A percentile compares a stretch with the other conserved stretches of the same genome.
These are phyloP conservation scores for Phytophthora sojae DNA, from an alignment of 352 stramenopile genomes.

Conservation along the genomic window DNA sequence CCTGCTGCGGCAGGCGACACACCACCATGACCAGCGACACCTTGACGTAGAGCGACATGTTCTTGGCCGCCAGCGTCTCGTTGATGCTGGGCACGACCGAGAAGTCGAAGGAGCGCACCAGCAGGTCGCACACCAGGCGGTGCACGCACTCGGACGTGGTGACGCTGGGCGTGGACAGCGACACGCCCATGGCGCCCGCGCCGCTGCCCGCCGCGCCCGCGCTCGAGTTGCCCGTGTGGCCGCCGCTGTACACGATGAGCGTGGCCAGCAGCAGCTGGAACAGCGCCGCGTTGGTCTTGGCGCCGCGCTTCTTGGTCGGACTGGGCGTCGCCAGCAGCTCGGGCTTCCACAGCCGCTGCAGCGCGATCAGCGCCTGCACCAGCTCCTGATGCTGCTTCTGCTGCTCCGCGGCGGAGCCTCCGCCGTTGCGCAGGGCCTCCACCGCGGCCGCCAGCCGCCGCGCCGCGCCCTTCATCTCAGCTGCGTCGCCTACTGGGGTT, in stretches of 20 bases:
- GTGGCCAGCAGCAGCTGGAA: conserved; percentile 75
- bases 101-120: conserved; percentile 82
- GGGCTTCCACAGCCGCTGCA: conserved; percentile 68
- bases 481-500: background rate
- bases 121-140: conserved; percentile 72
- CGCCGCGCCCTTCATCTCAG: conserved; percentile 46
- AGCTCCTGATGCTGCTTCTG: conserved; percentile 52
- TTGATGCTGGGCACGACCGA: conserved; percentile 61
- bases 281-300: conserved; percentile 48
- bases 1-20: conserved; percentile 57
- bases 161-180: conserved; percentile 53
- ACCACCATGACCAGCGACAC: conserved; percentile 77
- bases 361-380: conserved; percentile 60
- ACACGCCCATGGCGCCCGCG: conserved; percentile 52
- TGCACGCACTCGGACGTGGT: conserved; percentile 77
- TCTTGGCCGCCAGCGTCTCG: conserved; percentile 62
- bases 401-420: conserved; percentile 38
- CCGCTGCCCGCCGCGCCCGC: conserved; percentile 34
- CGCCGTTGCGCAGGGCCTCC: conserved; percentile 51
- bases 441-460: conserved; percentile 57
- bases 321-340: conserved; percentile 31
- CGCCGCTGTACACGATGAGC: conserved; percentile 75
- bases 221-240: conserved; percentile 38
- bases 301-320: conserved; percentile 31
- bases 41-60: conserved; percentile 71